These are phyloP conservation scores for Euphorbia schlechtendalii DNA, from an alignment of 441 rosid species.

Conservation along the genomic window DNA sequence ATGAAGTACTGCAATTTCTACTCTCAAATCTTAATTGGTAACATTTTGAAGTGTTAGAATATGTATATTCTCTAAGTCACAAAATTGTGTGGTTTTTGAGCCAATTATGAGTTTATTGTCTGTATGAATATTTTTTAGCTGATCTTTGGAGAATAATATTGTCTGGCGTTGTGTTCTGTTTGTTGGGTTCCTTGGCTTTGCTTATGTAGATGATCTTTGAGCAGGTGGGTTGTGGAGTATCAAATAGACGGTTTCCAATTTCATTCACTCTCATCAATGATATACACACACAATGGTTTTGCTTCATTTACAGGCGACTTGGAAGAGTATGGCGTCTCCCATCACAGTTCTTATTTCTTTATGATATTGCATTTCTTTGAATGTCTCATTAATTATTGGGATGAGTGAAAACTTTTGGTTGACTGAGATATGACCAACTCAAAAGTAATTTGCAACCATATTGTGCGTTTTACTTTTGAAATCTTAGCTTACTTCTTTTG, in stretches of 20 bases:
- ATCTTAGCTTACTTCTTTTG: background rate
- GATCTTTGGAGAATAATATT: conserved; percentile 10
- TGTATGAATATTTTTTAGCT: background rate
- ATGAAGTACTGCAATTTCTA: conserved; percentile 84
- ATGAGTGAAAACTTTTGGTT: background rate
- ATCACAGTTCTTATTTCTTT: conserved; percentile 4
- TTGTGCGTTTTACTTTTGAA: background rate
- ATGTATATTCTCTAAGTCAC: conserved; percentile 7
- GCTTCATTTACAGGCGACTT: conserved; percentile 70
- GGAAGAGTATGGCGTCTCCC: conserved; percentile 71
- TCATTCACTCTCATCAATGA: conserved; percentile 93
- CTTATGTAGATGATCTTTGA: conserved; percentile 31
- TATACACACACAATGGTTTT: conserved; percentile 93
- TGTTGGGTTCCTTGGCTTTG: conserved; percentile 23
- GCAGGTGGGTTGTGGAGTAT: conserved; percentile 95
- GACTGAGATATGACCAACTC: conserved; percentile 1
- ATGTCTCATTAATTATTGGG: background rate
- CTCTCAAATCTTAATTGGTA: conserved; percentile 96
- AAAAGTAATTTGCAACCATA: background rate
- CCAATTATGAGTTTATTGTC: conserved; percentile 4
- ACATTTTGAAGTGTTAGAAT: conserved; percentile 19
- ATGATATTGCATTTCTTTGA: conserved; percentile 1
- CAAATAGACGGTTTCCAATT: conserved; percentile 90
- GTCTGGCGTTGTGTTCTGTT: background rate
- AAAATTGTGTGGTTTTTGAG: background rate